phyloP scores from a whole-genome alignment of 1,284 basidiomycete species.

The Tilletia horrida region DNA sequence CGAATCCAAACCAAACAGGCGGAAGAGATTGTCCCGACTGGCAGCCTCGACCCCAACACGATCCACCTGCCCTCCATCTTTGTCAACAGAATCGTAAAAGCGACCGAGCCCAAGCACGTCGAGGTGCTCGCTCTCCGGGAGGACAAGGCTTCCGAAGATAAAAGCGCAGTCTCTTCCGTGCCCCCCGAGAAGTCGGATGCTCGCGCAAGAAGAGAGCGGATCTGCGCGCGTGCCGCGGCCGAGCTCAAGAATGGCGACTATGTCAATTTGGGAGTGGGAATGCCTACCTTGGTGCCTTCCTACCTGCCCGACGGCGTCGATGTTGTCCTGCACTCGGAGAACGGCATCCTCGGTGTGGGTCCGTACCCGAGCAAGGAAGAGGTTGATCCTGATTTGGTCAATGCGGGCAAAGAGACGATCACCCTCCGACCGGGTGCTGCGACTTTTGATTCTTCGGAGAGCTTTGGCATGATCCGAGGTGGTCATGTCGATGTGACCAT shows the following conservation, averaged over 20 bases:
- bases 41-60: slow-evolving; percentile 75
- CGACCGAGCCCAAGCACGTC: slow-evolving; percentile 57
- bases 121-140: slow-evolving; percentile 41
- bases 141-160: slow-evolving; percentile 44
- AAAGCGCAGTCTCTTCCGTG: slow-evolving; percentile 54
- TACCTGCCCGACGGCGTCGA: slow-evolving; percentile 56
- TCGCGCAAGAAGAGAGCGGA: slow-evolving; percentile 66
- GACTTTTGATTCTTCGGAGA: slow-evolving; percentile 21
- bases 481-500: slow-evolving; percentile 22
- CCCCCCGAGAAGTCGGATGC: slow-evolving; percentile 58
- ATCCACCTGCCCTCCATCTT: slow-evolving; percentile 68
- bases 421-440: slow-evolving; percentile 24
- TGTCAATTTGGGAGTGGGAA: slow-evolving; percentile 69
- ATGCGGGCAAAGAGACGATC: slow-evolving; percentile 56
- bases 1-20: slow-evolving; percentile 61
- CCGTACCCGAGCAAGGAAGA: slow-evolving; percentile 76
- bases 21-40: slow-evolving; percentile 84
- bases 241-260: slow-evolving; percentile 88
- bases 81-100: slow-evolving; percentile 77
- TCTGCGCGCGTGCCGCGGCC: slow-evolving; percentile 79
- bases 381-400: slow-evolving; percentile 90
- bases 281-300: slow-evolving; percentile 83
- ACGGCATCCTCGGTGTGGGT: slow-evolving; percentile 88
- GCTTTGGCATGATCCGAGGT: slow-evolving; percentile 25
- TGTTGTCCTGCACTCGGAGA: slow-evolving; percentile 91